These are phyloP conservation scores for Arthrobotrys conoides DNA, from an alignment of 2,329 filamentous ascomycete genomes.

Conservation along the genomic window DNA sequence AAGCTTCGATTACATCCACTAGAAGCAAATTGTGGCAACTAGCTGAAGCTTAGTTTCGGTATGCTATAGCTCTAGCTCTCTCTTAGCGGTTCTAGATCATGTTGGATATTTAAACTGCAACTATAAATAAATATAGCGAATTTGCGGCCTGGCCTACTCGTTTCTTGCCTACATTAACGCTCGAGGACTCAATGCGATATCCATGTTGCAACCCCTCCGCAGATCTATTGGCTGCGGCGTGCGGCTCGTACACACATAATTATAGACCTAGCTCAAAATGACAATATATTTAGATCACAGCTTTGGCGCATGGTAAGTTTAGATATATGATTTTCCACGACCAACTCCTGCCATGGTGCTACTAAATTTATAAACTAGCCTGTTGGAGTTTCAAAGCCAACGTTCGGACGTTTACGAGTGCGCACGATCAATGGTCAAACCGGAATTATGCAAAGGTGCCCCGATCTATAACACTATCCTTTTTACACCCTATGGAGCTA, in stretches of 20 bases:
- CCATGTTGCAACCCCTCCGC: not conserved
- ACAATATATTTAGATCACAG: not conserved
- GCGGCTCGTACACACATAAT: not conserved
- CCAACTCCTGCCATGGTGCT: not conserved
- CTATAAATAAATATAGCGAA: not conserved
- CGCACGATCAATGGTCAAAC: constrained; percentile 6
- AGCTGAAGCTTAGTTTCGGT: not conserved
- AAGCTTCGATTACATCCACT: not conserved
- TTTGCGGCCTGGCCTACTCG: not conserved
- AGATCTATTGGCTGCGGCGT: not conserved
- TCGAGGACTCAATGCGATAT: not conserved
- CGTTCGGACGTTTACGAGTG: not conserved
- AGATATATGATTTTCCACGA: too few species aligned
- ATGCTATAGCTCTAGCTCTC: not conserved
- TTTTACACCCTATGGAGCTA: not conserved
- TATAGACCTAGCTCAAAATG: not conserved
- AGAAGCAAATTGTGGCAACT: not conserved
- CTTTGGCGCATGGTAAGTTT: not conserved
- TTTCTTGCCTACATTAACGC: not conserved
- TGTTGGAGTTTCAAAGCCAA: not conserved
- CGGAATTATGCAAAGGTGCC: constrained; percentile 11
- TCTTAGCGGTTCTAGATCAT: not conserved
- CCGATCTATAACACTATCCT: not conserved
- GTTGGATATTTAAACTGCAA: not conserved
- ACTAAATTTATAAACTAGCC: too few species aligned